Percentiles rank a stretch among this genome's conserved stretches.
Evolutionary conservation across 257 asterid genomes (phyloP).

Genomic region (Petunia axillaris): DNA sequence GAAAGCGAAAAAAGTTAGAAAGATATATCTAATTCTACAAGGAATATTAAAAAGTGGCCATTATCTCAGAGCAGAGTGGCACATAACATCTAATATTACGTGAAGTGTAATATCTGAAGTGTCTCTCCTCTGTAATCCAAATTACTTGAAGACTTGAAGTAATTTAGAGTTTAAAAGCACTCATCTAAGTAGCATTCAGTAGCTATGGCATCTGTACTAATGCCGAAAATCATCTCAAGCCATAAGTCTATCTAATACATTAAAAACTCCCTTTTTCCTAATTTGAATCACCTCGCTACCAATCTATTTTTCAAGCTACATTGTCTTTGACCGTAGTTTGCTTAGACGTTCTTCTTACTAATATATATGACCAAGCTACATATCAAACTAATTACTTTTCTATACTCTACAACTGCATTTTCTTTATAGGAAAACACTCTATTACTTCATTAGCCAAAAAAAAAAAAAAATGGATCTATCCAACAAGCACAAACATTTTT

Average conservation of each 20-base stretch:
- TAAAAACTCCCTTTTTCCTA: background rate
- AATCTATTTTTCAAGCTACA: background rate
- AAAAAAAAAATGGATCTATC: too few relatives aligned
- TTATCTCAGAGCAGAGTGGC: background rate
- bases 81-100: background rate
- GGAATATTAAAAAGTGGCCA: background rate
- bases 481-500: too few relatives aligned
- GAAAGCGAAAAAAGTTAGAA: background rate
- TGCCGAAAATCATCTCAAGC: background rate
- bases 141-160: conserved; percentile 3
- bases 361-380: background rate
- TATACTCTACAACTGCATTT: too few relatives aligned
- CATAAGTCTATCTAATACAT: background rate
- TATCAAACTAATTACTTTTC: background rate
- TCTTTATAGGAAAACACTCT: too few relatives aligned
- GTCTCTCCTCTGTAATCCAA: background rate
- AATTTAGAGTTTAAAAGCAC: background rate
- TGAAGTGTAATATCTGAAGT: background rate
- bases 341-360: background rate
- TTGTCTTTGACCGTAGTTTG: background rate
- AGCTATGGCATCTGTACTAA: background rate
- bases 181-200: background rate
- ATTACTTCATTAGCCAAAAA: too few relatives aligned
- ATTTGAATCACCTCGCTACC: background rate
- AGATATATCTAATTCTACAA: background rate